A percentile compares a stretch with the other conserved stretches of the same genome.
phyloP scores from a whole-genome alignment of 139 green algal genomes.

The Diplosphaera chodatii region DNA sequence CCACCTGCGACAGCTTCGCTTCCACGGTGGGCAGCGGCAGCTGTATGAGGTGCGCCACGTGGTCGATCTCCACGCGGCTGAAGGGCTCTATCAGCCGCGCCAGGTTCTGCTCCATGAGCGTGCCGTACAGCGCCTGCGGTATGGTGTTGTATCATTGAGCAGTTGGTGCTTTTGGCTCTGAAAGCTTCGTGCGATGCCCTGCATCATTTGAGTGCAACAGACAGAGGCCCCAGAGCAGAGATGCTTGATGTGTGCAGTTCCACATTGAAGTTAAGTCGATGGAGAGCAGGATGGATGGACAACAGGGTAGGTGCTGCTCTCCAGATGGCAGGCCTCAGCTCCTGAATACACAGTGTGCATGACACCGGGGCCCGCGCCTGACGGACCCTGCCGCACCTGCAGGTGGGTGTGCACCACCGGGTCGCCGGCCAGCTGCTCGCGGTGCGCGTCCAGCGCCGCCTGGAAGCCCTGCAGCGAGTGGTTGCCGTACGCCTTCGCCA shows the following conservation, averaged over 20 bases:
- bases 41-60: conserved; percentile 86
- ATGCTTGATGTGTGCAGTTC: too few species aligned
- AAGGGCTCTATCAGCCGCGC: conserved; percentile 92
- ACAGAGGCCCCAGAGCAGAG: too few species aligned
- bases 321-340: too few species aligned
- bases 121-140: conserved; percentile 62
- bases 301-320: too few species aligned
- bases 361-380: too few species aligned
- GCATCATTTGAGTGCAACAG: too few species aligned
- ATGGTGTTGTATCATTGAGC: too few species aligned
- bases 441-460: conserved; percentile 58
- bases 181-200: too few species aligned
- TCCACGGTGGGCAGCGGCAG: conserved; percentile 78
- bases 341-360: too few species aligned
- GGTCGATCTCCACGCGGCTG: conserved; percentile 83
- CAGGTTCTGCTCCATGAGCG: conserved; percentile 56
- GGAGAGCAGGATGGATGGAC: too few species aligned
- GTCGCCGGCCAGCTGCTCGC: conserved; percentile 67
- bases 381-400: neutral
- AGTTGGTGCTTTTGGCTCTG: too few species aligned
- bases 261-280: too few species aligned
- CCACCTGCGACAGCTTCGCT: conserved; percentile 81
- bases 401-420: conserved; percentile 87
- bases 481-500: conserved; percentile 83
- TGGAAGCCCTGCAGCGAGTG: conserved; percentile 66